Conservation (phyloP, 176 grass and related monocot genomes). For the Themeda triandra region DNA sequence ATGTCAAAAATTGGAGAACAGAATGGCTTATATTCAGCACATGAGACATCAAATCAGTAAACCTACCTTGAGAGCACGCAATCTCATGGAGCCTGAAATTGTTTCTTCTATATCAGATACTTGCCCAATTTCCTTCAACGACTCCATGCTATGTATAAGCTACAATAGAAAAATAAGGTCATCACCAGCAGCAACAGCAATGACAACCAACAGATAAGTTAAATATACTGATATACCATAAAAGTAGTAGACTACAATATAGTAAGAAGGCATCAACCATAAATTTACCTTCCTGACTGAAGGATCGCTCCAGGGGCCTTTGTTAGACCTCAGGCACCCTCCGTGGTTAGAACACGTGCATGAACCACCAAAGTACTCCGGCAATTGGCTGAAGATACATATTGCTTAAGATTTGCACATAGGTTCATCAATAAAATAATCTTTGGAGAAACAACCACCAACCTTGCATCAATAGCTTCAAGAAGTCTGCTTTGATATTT, state of each 20-base stretch:
- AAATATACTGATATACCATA: not conserved
- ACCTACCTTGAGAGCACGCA: conserved; percentile 78
- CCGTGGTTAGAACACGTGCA: conserved; percentile 74
- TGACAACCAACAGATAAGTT: conserved; percentile 1
- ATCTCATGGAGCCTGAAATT: conserved; percentile 53
- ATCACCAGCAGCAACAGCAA: not conserved
- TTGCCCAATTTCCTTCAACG: conserved; percentile 52
- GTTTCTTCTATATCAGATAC: conserved; percentile 77
- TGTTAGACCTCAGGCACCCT: conserved; percentile 87
- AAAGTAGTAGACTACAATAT: conserved; percentile 11
- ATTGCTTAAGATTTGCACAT: conserved; percentile 24
- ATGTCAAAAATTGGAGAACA: conserved; percentile 30
- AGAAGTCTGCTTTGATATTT: conserved; percentile 94
- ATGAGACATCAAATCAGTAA: conserved; percentile 25
- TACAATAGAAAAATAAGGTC: conserved; percentile 41
- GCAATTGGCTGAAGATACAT: conserved; percentile 76
- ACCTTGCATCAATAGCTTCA: conserved; percentile 89
- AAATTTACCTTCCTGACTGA: conserved; percentile 72
- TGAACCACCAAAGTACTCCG: conserved; percentile 80
- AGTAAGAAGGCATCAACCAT: not conserved
- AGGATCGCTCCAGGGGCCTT: conserved; percentile 97
- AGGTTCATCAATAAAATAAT: conserved; percentile 11
- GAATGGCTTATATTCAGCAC: conserved; percentile 1
- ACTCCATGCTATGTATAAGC: conserved; percentile 75
- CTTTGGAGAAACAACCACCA: conserved; percentile 35